Evolutionary conservation across 495 filamentous ascomycete genomes (phyloP).

Genomic region (Lichina pygmaea): DNA sequence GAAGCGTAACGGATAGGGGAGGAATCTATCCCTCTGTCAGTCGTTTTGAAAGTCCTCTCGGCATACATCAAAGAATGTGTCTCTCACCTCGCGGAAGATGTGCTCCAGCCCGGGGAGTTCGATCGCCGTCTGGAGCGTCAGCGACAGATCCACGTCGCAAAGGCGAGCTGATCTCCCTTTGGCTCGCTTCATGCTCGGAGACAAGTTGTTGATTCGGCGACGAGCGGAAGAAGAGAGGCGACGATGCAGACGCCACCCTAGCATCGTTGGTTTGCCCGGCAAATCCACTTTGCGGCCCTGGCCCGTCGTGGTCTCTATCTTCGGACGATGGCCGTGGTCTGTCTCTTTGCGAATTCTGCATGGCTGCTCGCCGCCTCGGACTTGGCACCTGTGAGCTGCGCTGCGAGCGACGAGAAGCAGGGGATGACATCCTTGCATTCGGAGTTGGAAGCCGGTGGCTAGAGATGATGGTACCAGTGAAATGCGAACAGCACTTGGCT

Average conservation of each 20-base stretch:
- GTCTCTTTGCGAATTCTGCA: not conserved
- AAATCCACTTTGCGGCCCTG: slow-evolving; percentile 13
- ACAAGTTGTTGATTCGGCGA: slow-evolving; percentile 22
- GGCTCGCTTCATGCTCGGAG: slow-evolving; percentile 1
- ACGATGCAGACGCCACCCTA: slow-evolving; percentile 21
- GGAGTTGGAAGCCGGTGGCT: no score
- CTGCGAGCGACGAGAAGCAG: slow-evolving; percentile 21
- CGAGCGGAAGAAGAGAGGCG: slow-evolving; percentile 62
- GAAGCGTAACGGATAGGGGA: slow-evolving; percentile 74
- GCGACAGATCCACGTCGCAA: slow-evolving; percentile 28
- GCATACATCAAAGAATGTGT: no score
- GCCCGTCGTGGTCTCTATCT: slow-evolving; percentile 13
- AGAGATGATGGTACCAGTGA: no score
- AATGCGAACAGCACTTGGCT: no score
- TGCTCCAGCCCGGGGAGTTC: slow-evolving; percentile 44
- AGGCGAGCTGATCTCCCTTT: slow-evolving; percentile 38
- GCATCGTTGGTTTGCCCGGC: slow-evolving; percentile 18
- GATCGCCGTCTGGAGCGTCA: slow-evolving; percentile 21
- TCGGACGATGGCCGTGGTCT: not conserved
- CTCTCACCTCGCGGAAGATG: slow-evolving; percentile 35
- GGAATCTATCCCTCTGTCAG: slow-evolving; percentile 28
- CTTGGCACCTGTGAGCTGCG: slow-evolving; percentile 28
- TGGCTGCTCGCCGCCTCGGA: slow-evolving; percentile 18
- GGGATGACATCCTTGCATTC: slow-evolving; percentile 26
- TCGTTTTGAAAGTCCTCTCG: no score